Evolutionary conservation across 2,329 filamentous ascomycete species (phyloP), one percentile per base, ranked within the genome.

Genomic region (Colletotrichum cordylinicola): DNA sequence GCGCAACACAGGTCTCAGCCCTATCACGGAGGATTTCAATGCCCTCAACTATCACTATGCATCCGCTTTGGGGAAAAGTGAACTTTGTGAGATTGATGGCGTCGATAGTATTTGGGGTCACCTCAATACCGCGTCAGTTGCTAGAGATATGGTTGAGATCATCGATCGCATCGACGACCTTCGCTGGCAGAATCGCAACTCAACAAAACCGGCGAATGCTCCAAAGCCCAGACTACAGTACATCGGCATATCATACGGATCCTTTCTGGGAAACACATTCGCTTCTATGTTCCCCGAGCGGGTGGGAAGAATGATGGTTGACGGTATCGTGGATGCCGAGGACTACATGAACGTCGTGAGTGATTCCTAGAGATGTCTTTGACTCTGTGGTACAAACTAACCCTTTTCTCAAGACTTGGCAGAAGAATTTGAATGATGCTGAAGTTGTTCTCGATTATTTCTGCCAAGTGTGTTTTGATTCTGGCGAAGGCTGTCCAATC

Each of bases 221-320:
- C 15, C 74, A 9, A 64, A 70, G 48, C 61, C 77, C 2, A 77
- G 77, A 29, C 74, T 87, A 55, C 84, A 84, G 75, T 88, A 87
- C 76, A 86, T 85, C 82, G 86, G 87, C 0, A 82, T 87, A 62
- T 86, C 84, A 24, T 88, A 88, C 83, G n/a, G 82, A 12, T 83
- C 82, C 1, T 37, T 82, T 2, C 78, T 85, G 0, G 83, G 83
- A 8, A 83, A 82, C 37, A 82, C 81, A 65, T 83, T 84, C 76
- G 81, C 82, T 8, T 81, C 83, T 69, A 79, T 85, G 80, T 85
- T 83, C 35, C 82, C 83, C 0, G 82, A 77, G 3, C 79, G 83
- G 4, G 77, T 89, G 15, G 86, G 83, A 0, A 80, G 83, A 18
- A 80, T 86, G 65, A 80, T 86, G 10, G 74, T 83, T 5, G 82